Conservation (phyloP, 2,329 filamentous ascomycete species). For the Magnaporthiopsis incrustans region DNA sequence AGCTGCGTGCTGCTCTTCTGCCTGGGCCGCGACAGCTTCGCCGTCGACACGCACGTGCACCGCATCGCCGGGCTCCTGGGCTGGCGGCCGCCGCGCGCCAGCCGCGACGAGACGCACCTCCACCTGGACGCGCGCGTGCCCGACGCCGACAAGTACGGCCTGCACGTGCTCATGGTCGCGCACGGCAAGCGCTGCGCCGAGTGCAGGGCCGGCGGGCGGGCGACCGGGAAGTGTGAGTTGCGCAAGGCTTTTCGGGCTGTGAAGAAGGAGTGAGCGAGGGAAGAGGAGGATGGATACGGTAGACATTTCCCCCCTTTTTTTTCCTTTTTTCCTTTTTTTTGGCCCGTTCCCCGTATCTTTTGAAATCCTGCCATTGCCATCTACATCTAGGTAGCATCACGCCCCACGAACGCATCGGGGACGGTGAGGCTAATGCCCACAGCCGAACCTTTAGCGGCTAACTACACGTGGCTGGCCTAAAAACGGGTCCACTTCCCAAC, state of each 20-base stretch:
- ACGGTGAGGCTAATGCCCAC: too few relatives aligned
- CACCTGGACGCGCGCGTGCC: conserved; percentile 47
- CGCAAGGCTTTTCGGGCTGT: not conserved
- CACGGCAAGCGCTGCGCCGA: conserved; percentile 41
- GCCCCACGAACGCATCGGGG: too few relatives aligned
- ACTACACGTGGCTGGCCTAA: too few relatives aligned
- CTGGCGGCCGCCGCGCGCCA: conserved; percentile 45
- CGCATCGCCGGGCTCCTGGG: conserved; percentile 43
- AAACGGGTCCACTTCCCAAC: too few relatives aligned
- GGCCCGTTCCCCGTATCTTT: too few relatives aligned
- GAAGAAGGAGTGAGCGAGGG: too few relatives aligned
- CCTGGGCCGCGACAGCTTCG: conserved; percentile 43
- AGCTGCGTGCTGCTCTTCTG: conserved; percentile 51
- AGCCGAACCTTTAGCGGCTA: too few relatives aligned
- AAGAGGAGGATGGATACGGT: too few relatives aligned
- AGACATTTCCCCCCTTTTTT: too few relatives aligned
- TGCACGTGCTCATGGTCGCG: conserved; percentile 47
- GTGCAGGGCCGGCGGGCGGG: conserved; percentile 4
- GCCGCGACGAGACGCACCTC: conserved; percentile 37
- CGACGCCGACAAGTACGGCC: conserved; percentile 43
- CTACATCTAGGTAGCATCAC: too few relatives aligned
- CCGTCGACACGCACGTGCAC: conserved; percentile 50
- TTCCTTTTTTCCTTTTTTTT: too few relatives aligned
- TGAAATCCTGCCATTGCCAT: too few relatives aligned
- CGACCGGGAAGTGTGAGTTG: conserved; percentile 4